Conservation (phyloP, 2,329 filamentous ascomycete genomes). For the Xylariaceae sp. region DNA sequence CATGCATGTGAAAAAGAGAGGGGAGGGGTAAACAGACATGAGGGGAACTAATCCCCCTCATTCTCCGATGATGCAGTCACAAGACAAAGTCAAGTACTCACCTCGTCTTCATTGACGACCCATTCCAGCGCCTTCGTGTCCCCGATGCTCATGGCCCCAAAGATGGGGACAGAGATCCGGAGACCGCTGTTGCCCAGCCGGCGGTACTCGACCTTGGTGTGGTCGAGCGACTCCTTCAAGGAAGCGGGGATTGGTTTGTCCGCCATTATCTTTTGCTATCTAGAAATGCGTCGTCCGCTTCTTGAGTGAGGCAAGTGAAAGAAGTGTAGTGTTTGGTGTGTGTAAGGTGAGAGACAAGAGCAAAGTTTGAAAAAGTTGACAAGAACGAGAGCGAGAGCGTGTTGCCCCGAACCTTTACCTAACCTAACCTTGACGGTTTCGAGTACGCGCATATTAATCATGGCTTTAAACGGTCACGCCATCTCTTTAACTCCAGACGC, state of each 20-base stretch:
- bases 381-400: too few species aligned
- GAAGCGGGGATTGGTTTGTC: neutral
- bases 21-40: neutral
- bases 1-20: too few species aligned
- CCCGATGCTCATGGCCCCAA: slow-evolving; percentile 61
- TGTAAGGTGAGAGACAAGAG: neutral
- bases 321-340: neutral
- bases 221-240: neutral
- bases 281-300: neutral
- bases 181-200: slow-evolving; percentile 57
- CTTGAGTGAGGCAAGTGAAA: slow-evolving; percentile 22
- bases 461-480: too few species aligned
- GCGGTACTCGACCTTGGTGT: slow-evolving; percentile 33
- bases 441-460: too few species aligned
- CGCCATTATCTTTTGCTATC: neutral
- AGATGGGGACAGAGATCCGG: slow-evolving; percentile 56
- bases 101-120: neutral
- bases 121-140: slow-evolving; percentile 30
- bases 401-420: too few species aligned
- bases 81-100: neutral
- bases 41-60: neutral
- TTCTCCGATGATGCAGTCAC: too few species aligned
- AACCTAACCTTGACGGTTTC: too few species aligned
- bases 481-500: too few species aligned
- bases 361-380: too few species aligned